Percentiles rank a stretch among this genome's conserved stretches.
phyloP scores from a whole-genome alignment of 768 basidiomycete species.

The Tylopilus sp. region DNA sequence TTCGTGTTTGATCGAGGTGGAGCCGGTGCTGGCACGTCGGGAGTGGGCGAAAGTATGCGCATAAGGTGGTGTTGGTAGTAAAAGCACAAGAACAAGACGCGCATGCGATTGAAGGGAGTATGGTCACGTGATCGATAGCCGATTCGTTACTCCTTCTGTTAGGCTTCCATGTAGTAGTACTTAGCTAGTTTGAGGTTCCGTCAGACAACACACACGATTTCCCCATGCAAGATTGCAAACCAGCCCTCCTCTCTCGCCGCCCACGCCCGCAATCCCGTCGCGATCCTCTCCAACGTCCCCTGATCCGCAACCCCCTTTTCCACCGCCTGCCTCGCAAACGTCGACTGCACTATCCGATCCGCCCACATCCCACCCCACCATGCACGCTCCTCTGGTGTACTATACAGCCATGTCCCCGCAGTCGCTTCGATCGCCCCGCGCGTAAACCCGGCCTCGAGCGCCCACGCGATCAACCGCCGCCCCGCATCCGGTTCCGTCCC shows the following conservation, averaged over 20 bases:
- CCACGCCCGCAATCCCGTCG: slow-evolving; percentile 30
- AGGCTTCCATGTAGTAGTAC: too few relatives aligned
- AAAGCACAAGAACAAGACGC: not conserved
- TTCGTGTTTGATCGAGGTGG: not conserved
- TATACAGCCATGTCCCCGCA: slow-evolving; percentile 37
- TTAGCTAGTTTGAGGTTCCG: too few relatives aligned
- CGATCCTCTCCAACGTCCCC: slow-evolving; percentile 23
- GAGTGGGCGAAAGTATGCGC: slow-evolving; percentile 8
- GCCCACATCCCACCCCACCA: slow-evolving; percentile 41
- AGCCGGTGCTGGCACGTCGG: not conserved
- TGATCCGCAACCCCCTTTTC: slow-evolving; percentile 22
- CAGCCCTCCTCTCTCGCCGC: slow-evolving; percentile 31
- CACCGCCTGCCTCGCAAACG: slow-evolving; percentile 31
- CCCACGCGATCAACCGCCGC: slow-evolving; percentile 36
- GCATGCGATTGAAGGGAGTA: not conserved
- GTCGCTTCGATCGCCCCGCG: slow-evolving; percentile 25
- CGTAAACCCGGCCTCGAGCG: slow-evolving; percentile 35
- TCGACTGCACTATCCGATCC: slow-evolving; percentile 33
- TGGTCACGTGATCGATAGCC: slow-evolving; percentile 14
- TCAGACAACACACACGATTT: slow-evolving; percentile 31
- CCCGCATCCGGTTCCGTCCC: slow-evolving; percentile 41
- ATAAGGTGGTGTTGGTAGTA: slow-evolving; percentile 2
- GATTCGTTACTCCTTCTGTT: too few relatives aligned
- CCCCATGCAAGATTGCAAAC: slow-evolving; percentile 32
- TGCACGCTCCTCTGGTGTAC: slow-evolving; percentile 32